These are phyloP conservation scores for Pyrus hybrid DNA, from an alignment of 331 rosid species.

Conservation along the genomic window DNA sequence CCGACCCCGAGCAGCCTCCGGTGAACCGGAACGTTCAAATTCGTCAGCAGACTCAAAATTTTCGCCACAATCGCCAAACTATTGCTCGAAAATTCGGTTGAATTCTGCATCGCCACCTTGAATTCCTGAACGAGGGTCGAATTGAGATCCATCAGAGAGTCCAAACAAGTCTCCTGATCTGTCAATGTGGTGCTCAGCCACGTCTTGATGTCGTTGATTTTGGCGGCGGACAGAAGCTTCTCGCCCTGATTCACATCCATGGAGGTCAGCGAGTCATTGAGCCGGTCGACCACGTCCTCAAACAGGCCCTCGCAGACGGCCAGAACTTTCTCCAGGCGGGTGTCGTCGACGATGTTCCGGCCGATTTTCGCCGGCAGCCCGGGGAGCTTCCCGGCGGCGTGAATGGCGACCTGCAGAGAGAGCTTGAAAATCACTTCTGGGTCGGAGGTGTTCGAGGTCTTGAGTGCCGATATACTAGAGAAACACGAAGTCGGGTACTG, in stretches of 20 bases:
- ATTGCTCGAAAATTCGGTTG: slow-evolving; percentile 63
- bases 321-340: slow-evolving; percentile 17
- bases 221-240: slow-evolving; percentile 18
- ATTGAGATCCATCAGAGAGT: slow-evolving; percentile 45
- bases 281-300: slow-evolving; percentile 44
- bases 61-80: slow-evolving; percentile 59
- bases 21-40: slow-evolving; percentile 26
- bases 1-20: slow-evolving; percentile 37
- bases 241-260: slow-evolving; percentile 12
- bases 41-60: slow-evolving; percentile 27
- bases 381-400: slow-evolving; percentile 42
- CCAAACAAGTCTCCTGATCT: slow-evolving; percentile 60
- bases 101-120: slow-evolving; percentile 34
- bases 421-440: slow-evolving; percentile 57
- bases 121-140: slow-evolving; percentile 20
- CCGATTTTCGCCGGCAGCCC: background rate
- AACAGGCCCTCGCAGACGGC: slow-evolving; percentile 33
- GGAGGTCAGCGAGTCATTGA: slow-evolving; percentile 51
- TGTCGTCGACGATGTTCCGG: slow-evolving; percentile 15
- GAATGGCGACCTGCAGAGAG: slow-evolving; percentile 64
- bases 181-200: slow-evolving; percentile 73
- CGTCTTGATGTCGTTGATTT: slow-evolving; percentile 37
- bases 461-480: slow-evolving; percentile 42
- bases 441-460: slow-evolving; percentile 55
- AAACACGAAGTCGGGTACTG: slow-evolving; percentile 66